Conservation (phyloP, 345 rosid species). For the Microcos paniculata region DNA sequence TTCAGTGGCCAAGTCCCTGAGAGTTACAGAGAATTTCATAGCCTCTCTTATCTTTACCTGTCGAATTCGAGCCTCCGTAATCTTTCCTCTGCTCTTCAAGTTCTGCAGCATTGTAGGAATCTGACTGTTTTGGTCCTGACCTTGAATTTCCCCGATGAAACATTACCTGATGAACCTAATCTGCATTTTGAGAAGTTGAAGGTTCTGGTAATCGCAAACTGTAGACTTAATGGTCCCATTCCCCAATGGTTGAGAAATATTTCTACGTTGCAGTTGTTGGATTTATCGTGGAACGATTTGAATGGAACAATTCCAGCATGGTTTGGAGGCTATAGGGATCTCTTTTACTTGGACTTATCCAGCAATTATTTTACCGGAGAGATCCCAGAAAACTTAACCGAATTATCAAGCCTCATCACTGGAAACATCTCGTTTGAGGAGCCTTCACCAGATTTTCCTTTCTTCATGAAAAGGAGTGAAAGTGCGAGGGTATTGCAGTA, state of each 20-base stretch:
- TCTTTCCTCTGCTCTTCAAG: slow-evolving; percentile 48
- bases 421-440: slow-evolving; percentile 40
- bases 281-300: slow-evolving; percentile 75
- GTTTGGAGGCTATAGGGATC: slow-evolving; percentile 38
- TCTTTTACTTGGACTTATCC: slow-evolving; percentile 27
- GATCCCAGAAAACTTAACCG: slow-evolving; percentile 47
- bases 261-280: slow-evolving; percentile 57
- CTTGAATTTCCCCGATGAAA: slow-evolving; percentile 56
- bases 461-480: slow-evolving; percentile 46
- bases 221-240: slow-evolving; percentile 54
- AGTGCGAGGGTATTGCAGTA: slow-evolving; percentile 48
- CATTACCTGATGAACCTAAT: slow-evolving; percentile 43
- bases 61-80: slow-evolving; percentile 52
- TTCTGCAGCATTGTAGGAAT: slow-evolving; percentile 60
- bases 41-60: slow-evolving; percentile 57
- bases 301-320: slow-evolving; percentile 48
- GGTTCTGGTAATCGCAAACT: slow-evolving; percentile 58
- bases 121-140: slow-evolving; percentile 60
- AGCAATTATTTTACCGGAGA: slow-evolving; percentile 50
- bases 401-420: slow-evolving; percentile 41
- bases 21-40: slow-evolving; percentile 47
- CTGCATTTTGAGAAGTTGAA: slow-evolving; percentile 53
- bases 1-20: slow-evolving; percentile 59
- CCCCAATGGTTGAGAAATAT: slow-evolving; percentile 60
- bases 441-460: slow-evolving; percentile 54